Conservation (phyloP, 345 rosid genomes). For the Boechera retrofracta region DNA sequence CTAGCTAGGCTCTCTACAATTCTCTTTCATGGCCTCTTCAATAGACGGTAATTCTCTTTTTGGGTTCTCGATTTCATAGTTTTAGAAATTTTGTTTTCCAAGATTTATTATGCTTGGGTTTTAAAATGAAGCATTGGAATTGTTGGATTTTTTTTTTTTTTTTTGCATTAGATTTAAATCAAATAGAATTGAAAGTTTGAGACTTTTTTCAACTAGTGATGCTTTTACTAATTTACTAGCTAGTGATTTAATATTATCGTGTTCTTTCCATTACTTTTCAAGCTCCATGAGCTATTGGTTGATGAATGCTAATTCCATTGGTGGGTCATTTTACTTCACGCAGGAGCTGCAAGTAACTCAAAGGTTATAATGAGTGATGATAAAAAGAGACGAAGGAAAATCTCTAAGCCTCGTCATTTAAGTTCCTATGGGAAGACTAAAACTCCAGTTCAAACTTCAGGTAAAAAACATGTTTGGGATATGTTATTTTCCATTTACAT, state of each 20-base stretch:
- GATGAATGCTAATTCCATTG: not conserved
- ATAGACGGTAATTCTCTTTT: constrained; percentile 3
- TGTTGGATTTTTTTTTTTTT: not conserved
- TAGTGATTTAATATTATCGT: not conserved
- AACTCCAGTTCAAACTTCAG: not conserved
- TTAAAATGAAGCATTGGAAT: not conserved
- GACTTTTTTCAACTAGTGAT: not conserved
- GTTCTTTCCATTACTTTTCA: not conserved
- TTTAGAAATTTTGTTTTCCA: not conserved
- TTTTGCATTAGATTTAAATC: not conserved
- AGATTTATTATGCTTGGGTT: not conserved
- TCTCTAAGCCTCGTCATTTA: not conserved
- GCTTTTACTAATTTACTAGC: not conserved
- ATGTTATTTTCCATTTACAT: not conserved
- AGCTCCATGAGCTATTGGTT: not conserved
- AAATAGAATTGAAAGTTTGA: constrained; percentile 3
- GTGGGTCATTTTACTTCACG: not conserved
- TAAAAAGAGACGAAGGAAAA: constrained; percentile 42
- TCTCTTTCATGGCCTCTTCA: constrained; percentile 22
- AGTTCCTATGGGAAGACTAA: not conserved
- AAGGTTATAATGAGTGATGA: constrained; percentile 52
- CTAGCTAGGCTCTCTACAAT: not conserved
- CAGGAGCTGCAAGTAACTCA: constrained; percentile 43
- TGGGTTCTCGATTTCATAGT: not conserved
- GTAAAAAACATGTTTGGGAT: not conserved